phyloP scores from a whole-genome alignment of 257 asterid genomes.

The Linderniella brevidens region DNA sequence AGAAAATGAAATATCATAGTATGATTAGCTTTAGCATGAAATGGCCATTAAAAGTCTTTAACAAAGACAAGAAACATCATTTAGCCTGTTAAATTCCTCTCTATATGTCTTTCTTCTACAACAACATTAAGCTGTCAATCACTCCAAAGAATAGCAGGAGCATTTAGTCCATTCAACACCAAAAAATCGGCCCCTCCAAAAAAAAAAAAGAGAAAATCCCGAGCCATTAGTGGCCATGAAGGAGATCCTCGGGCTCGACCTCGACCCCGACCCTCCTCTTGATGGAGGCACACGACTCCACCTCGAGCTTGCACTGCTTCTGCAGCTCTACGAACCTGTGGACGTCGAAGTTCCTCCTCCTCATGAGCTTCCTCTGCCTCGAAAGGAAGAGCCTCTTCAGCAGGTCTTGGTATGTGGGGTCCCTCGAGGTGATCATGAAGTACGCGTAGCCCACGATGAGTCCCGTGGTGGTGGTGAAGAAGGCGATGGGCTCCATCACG shows the following conservation, averaged over 20 bases:
- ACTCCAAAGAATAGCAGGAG: too few species aligned
- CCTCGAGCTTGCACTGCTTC: background rate
- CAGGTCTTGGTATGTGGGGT: conserved; percentile 2
- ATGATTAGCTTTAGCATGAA: too few species aligned
- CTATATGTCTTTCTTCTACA: too few species aligned
- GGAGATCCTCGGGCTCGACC: conserved; percentile 4
- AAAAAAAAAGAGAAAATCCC: too few species aligned
- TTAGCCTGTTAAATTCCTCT: too few species aligned
- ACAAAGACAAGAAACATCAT: too few species aligned
- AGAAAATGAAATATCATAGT: too few species aligned
- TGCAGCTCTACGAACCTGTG: background rate
- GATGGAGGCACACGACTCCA: background rate
- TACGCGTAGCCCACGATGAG: conserved; percentile 2
- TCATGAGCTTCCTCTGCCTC: conserved; percentile 6
- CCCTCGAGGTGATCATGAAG: conserved; percentile 3
- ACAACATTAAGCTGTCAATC: too few species aligned
- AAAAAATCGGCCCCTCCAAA: too few species aligned
- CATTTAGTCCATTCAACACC: too few species aligned
- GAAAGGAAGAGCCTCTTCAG: conserved; percentile 7
- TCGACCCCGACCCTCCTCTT: conserved; percentile 1
- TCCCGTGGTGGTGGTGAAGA: conserved; percentile 5
- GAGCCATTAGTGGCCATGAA: background rate
- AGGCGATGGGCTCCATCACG: conserved; percentile 6
- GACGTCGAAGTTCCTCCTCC: conserved; percentile 1
- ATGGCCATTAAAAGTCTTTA: too few species aligned